These are phyloP conservation scores for Saccharomycopsis sp. DNA, from an alignment of 805 yeast species.

Conservation along the genomic window DNA sequence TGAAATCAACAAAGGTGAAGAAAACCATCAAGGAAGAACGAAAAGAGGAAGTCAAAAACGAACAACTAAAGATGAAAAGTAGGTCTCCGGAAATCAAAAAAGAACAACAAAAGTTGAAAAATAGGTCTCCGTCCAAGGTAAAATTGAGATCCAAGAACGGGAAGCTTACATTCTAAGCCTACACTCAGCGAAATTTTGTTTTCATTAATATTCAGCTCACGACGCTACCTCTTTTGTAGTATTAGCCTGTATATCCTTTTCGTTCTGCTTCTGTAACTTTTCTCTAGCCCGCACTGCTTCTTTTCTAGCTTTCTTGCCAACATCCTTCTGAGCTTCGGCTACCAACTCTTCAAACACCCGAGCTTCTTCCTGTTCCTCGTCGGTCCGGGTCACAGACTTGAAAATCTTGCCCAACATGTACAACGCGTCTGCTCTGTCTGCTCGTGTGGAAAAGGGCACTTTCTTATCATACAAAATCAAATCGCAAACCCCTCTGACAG, in stretches of 20 bases:
- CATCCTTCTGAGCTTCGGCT: slow-evolving; percentile 42
- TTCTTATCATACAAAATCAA: slow-evolving; percentile 49
- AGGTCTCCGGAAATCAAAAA: too few species aligned
- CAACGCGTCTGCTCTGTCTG: slow-evolving; percentile 56
- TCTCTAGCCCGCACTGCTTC: slow-evolving; percentile 17
- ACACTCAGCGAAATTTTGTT: too few species aligned
- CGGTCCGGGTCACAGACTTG: slow-evolving; percentile 47
- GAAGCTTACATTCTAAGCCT: too few species aligned
- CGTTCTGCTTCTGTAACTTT: too few species aligned
- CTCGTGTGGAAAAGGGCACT: slow-evolving; percentile 36
- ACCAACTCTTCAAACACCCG: slow-evolving; percentile 68
- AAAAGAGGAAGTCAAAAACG: too few species aligned
- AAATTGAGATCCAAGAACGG: too few species aligned
- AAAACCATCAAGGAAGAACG: background rate
- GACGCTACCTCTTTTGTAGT: too few species aligned
- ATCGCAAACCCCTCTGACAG: slow-evolving; percentile 65
- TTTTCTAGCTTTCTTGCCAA: slow-evolving; percentile 21
- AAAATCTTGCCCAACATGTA: slow-evolving; percentile 57
- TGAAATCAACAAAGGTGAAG: background rate
- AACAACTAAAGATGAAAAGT: too few species aligned
- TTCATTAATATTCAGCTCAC: too few species aligned
- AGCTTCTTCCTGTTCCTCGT: slow-evolving; percentile 67
- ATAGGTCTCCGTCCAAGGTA: too few species aligned
- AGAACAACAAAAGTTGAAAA: too few species aligned
- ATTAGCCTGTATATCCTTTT: too few species aligned